Evolutionary conservation across 805 yeast species (phyloP).

Genomic region (Monosporozyma solicola): DNA sequence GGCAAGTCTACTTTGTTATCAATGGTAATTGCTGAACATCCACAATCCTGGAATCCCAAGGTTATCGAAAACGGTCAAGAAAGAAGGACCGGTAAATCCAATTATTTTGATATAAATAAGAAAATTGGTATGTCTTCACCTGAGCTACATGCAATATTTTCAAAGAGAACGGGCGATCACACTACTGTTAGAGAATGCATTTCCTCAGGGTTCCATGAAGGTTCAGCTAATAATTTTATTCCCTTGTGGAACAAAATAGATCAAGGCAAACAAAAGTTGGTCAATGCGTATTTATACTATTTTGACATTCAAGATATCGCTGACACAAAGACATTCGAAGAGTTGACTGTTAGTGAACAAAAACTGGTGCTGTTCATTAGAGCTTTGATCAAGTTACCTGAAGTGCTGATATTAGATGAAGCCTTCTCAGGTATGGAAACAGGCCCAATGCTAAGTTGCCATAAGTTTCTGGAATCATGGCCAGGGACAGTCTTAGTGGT

Average conservation of each 20-base stretch:
- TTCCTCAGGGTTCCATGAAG: conserved; percentile 67
- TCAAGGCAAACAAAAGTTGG: conserved; percentile 28
- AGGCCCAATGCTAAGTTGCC: conserved; percentile 46
- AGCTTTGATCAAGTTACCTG: conserved; percentile 70
- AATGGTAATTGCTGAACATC: conserved; percentile 86
- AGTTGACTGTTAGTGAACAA: conserved; percentile 61
- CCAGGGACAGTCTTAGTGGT: conserved; percentile 68
- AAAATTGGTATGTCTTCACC: conserved; percentile 86
- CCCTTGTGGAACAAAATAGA: conserved; percentile 37
- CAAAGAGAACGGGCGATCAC: conserved; percentile 31
- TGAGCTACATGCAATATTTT: conserved; percentile 84
- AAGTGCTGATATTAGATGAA: conserved; percentile 76
- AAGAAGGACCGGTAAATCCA: conserved; percentile 64
- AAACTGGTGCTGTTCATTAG: conserved; percentile 69
- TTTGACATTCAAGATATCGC: conserved; percentile 36
- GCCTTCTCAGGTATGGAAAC: conserved; percentile 87
- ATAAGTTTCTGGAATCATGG: conserved; percentile 41
- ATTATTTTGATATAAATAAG: conserved; percentile 70
- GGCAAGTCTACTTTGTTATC: conserved; percentile 89
- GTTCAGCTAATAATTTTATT: conserved; percentile 39
- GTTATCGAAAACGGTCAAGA: conserved; percentile 54
- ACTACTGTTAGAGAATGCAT: conserved; percentile 50
- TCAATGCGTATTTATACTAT: conserved; percentile 37
- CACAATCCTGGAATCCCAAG: conserved; percentile 83
- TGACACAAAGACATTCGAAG: conserved; percentile 37